Evolutionary conservation across 139 green algal species (phyloP), one percentile per base, ranked within the genome.

Genomic region (Coccomyxa sp.): DNA sequence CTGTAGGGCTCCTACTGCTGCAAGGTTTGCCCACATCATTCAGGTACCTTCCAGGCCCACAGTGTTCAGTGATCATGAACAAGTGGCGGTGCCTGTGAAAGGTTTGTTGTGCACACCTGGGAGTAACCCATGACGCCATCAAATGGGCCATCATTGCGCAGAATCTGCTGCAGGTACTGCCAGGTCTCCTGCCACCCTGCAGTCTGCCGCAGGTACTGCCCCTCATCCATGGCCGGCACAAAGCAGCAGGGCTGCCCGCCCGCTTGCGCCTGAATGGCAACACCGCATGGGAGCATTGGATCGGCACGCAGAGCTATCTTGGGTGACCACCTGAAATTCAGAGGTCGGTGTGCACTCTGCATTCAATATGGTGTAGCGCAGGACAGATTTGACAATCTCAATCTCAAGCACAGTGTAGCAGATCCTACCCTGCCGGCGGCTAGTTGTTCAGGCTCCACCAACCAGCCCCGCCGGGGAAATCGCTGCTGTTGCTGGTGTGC

Each of bases 111-210:
- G 81, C 58, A 79, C 18, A 81, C 93, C 86, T 98, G 95, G 10
- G 91, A 96, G 76, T 98, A 97, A 1, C 95, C 95, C 58, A 98
- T 80, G 12, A 98, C 84, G 17, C 95, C 95, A 74, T 98, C 93
- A 80, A 96, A 95, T 0, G 91, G 93, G 0, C 92, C 90, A 14
- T 84, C 60, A 10, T 85, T 67, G 60, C 0, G 4, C 17, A 96
- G 58, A 27, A 85, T 88, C 0, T 60, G 13, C 38, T 81, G 30
- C 82, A 98, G 67, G 13, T 77, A 59, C 0, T 80, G n/a, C 68
- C 63, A 66, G 0, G 89, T 90, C 60, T 88, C 82, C 30, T 74
- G 30, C 94, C 94, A 96, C 11, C 94, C 94, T 23, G 81, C 82
- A 38, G 80, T 91, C 87, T 98, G 93, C 18, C 27, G 79, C 30